Base-by-base conservation (phyloP, 148 eudicot genomes). In the Bassia scoparia region DNA sequence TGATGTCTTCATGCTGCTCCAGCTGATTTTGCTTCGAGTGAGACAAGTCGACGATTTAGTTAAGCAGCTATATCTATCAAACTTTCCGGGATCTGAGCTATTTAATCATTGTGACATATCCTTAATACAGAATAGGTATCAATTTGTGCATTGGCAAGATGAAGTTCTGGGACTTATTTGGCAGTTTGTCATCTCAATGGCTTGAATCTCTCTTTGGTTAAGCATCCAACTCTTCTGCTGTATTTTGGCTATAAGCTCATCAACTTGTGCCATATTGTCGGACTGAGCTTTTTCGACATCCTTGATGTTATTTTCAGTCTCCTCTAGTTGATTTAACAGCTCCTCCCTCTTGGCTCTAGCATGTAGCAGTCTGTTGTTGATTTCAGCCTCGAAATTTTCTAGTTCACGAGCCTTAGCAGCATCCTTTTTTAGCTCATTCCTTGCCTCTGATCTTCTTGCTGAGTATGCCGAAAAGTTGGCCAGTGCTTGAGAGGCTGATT, bases 401-500 rank as follows among this genome's bases (percentile, higher is more conserved):
- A 81, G 69, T 69, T 70, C 78, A 14, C 65, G 72, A 60, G 78
- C 84, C 71, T 74, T 74, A 33, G 72, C 67, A 3, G 49, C 78
- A 37, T 74, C 72, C 33, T 60, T 41, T 20, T 74, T 76, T 12
- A 81, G 56, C 17, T 67, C 84, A 20, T 30, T 41, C 50, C 62
- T 81, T 20, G 59, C 30, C 35, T 62, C 69, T n/a, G 35, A 38
- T 49, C 70, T 65, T 61, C 23, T 61, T 38, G 49, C 49, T 33
- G 67, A 65, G 49, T 69, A 78, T 30, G 61, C 26, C 0, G 73
- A 34, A 20, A 37, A 78, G 30, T 74, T 75, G 0, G 15, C 65
- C 63, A 77, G 12, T 3, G 74, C 76, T 26, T 37, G 31, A 50
- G 68, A 31, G 33, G 81, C 84, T 49, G 53, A 55, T 34, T 58